Evolutionary conservation across 768 basidiomycete genomes (phyloP), one percentile per base, ranked within the genome.

Genomic region (Cystofilobasidium bisporidii): DNA sequence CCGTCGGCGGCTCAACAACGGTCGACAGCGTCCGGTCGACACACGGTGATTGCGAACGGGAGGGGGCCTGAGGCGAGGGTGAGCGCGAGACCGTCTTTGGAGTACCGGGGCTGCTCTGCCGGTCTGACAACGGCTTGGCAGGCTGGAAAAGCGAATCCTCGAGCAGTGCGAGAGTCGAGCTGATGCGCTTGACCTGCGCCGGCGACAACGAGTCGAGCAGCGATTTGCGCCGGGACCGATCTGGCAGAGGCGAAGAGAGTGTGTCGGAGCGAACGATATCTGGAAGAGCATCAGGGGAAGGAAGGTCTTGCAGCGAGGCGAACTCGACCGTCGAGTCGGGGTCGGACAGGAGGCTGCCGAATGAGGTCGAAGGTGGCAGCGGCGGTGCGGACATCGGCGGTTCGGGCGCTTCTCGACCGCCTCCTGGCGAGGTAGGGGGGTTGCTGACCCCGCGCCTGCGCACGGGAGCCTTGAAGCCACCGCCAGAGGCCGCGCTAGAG

Each of bases 141-240:
- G 59, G 14, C 43, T 10, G 20, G 58, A 50, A 50, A 36, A 66
- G n/a, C 2, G 59, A 38, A 22, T 43, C 47, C 32, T 68, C 61
- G 28, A 68, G 24, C 15, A 40, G 38, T 28, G 66, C 26, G 26
- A 68, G 53, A 8, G 58, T 58, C 24, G 41, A 24, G 61, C 66
- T 68, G 53, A 68, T 32, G 11, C 66, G 60, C 22, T 63, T 55
- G 20, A 62, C 53, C 41, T 68, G 66, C 12, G 61, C 66, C 22
- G 66, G 60, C 0, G 66, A 56, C 28, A 68, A 45, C 12, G 66
- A 28, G 41, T 68, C 66, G 40, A 68, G 66, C 14, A 68, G 61
- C 26, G 58, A 61, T 36, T 56, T 41, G 20, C 61, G 66, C 20
- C 36, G 43, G 3, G 61, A 41, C 10, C 45, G 32, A 15, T 50